Percentiles rank a stretch among this genome's conserved stretches.
Evolutionary conservation across 2,329 filamentous ascomycete species (phyloP).

Genomic region (Cytospora chrysosperma): DNA sequence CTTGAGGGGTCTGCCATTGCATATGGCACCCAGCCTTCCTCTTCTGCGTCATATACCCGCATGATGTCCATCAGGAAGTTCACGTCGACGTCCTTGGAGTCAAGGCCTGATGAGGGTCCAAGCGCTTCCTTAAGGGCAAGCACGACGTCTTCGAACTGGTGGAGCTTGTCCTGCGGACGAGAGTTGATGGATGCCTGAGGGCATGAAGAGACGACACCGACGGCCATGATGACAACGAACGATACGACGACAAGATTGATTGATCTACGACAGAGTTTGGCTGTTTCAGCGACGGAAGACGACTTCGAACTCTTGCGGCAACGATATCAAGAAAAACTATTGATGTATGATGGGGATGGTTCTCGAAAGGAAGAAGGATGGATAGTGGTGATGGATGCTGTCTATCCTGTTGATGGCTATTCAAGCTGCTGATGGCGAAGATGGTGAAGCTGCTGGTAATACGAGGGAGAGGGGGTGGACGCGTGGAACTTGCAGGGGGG

Average conservation of each 20-base stretch:
- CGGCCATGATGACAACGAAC: slow-evolving; percentile 29
- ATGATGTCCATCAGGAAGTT: slow-evolving; percentile 70
- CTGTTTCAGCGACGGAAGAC: not conserved
- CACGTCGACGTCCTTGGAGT: slow-evolving; percentile 78
- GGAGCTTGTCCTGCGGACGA: slow-evolving; percentile 14
- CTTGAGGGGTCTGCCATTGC: slow-evolving; percentile 69
- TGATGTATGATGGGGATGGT: not conserved
- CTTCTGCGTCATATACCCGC: slow-evolving; percentile 67
- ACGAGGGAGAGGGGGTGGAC: slow-evolving; percentile 9
- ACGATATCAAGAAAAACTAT: not conserved
- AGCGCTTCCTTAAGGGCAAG: slow-evolving; percentile 70
- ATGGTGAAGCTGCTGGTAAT: not conserved
- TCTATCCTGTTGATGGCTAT: slow-evolving; percentile 5
- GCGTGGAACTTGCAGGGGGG: slow-evolving; percentile 1
- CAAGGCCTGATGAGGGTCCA: slow-evolving; percentile 77
- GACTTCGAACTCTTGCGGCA: not conserved
- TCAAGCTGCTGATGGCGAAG: not conserved
- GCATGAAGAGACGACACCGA: slow-evolving; percentile 26
- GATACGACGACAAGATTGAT: not conserved
- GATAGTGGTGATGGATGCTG: not conserved
- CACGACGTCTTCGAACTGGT: slow-evolving; percentile 68
- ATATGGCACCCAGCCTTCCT: slow-evolving; percentile 71
- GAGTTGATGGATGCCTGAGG: not conserved
- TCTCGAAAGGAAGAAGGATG: not conserved
- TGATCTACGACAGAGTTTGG: not conserved